These are phyloP conservation scores for Apophysomyces sp. DNA, from an alignment of 371 early-diverging fungal species.

Conservation along the genomic window DNA sequence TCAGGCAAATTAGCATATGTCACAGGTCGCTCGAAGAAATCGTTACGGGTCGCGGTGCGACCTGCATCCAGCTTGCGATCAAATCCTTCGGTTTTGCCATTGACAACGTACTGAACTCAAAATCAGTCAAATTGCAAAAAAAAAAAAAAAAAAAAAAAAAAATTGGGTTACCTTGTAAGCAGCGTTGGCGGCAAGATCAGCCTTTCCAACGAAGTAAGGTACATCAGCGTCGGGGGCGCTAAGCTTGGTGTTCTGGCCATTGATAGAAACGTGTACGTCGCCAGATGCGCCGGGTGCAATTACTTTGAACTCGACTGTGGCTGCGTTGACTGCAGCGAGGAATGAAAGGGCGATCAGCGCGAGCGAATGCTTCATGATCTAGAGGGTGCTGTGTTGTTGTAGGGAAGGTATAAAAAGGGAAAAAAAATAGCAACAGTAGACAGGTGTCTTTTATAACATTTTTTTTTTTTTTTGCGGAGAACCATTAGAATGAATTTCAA, in stretches of 20 bases:
- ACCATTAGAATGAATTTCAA: not conserved
- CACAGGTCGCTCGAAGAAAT: conserved; percentile 46
- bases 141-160: not conserved
- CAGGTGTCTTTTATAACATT: not conserved
- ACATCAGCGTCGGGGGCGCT: conserved; percentile 41
- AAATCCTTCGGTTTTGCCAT: conserved; percentile 46
- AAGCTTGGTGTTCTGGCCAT: conserved; percentile 38
- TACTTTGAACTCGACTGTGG: conserved; percentile 47
- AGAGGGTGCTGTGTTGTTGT: not conserved
- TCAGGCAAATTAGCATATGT: conserved; percentile 56
- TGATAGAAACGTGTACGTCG: conserved; percentile 46
- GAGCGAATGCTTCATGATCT: conserved; percentile 24
- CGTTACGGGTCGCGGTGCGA: conserved; percentile 41
- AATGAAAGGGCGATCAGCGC: conserved; percentile 17
- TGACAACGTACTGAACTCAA: conserved; percentile 38
- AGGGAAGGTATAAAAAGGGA: not conserved
- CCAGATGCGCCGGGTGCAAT: conserved; percentile 48
- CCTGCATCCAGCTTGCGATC: conserved; percentile 38
- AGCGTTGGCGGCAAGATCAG: conserved; percentile 31
- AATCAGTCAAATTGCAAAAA: not conserved
- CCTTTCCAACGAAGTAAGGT: conserved; percentile 46
- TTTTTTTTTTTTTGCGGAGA: not conserved
- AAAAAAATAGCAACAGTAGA: not conserved
- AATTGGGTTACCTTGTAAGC: conserved; percentile 37
- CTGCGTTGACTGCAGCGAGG: conserved; percentile 32